Evolutionary conservation across 2,329 filamentous ascomycete species (phyloP).

Genomic region (Claviceps citrina): DNA sequence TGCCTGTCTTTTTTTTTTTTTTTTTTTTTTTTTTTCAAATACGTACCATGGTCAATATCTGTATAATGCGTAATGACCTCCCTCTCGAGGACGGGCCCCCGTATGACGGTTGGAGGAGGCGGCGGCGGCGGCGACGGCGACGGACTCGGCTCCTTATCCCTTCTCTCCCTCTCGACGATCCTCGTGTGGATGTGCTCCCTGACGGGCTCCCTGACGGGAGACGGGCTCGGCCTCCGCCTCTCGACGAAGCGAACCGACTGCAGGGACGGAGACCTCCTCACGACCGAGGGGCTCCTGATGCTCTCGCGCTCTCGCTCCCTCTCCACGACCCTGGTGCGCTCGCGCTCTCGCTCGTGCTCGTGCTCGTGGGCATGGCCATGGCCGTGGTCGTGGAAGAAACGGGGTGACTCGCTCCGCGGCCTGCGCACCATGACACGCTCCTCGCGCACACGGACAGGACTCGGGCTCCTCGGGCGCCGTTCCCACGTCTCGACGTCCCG

Average conservation of each 20-base stretch:
- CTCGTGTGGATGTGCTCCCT: conserved; percentile 32
- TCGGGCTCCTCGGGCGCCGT: conserved; percentile 29
- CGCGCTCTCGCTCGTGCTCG: conserved; percentile 19
- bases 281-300: conserved; percentile 22
- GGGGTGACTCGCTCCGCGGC: conserved; percentile 27
- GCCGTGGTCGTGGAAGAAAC: conserved; percentile 15
- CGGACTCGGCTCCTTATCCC: conserved; percentile 19
- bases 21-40: background rate
- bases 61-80: conserved; percentile 81
- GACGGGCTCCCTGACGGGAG: conserved; percentile 28
- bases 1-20: background rate
- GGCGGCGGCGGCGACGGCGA: conserved; percentile 29
- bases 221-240: conserved; percentile 23
- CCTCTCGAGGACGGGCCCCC: conserved; percentile 67
- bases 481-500: conserved; percentile 41
- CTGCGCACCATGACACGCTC: conserved; percentile 28
- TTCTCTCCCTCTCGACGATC: conserved; percentile 33
- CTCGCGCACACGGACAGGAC: conserved; percentile 27
- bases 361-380: conserved; percentile 17
- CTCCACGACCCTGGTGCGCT: conserved; percentile 23
- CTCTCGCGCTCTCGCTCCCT: conserved; percentile 27
- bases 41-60: conserved; percentile 71
- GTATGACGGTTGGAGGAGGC: conserved; percentile 49
- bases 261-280: conserved; percentile 13
- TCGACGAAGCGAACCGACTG: conserved; percentile 23